Conservation (phyloP, 176 grass and related monocot genomes). For the Oryza coarctata region DNA sequence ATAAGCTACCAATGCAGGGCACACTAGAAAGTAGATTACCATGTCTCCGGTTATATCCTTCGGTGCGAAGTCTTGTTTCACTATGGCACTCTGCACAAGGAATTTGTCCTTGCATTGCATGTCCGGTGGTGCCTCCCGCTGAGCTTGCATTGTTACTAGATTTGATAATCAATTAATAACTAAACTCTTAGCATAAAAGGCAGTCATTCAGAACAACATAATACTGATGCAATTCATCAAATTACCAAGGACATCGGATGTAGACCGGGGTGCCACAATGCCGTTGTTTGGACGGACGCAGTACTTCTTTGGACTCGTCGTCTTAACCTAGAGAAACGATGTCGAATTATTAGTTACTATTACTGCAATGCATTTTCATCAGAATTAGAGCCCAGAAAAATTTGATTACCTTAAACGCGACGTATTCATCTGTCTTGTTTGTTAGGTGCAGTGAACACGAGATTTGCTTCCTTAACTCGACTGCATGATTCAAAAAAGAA, state of each 20-base stretch:
- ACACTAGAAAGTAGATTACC: conserved; percentile 38
- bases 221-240: background rate
- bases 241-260: conserved; percentile 70
- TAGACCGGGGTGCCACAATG: conserved; percentile 75
- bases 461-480: conserved; percentile 85
- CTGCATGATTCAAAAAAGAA: conserved; percentile 33
- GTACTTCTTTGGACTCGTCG: conserved; percentile 95
- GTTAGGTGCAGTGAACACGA: conserved; percentile 76
- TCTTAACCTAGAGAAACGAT: conserved; percentile 72
- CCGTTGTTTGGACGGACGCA: conserved; percentile 91
- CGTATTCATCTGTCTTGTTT: conserved; percentile 66
- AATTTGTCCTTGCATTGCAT: conserved; percentile 98
- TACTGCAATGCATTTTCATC: background rate
- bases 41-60: conserved; percentile 75
- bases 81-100: conserved; percentile 84
- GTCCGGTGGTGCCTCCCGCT: conserved; percentile 60
- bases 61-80: conserved; percentile 36
- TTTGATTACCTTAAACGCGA: conserved; percentile 77
- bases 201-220: background rate
- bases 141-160: conserved; percentile 98
- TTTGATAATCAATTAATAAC: background rate
- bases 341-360: background rate
- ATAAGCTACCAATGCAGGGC: conserved; percentile 7
- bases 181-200: background rate
- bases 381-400: conserved; percentile 15